Evolutionary conservation across 2,329 filamentous ascomycete species (phyloP), one percentile per base, ranked within the genome.

Genomic region (Aspergillus sp.): DNA sequence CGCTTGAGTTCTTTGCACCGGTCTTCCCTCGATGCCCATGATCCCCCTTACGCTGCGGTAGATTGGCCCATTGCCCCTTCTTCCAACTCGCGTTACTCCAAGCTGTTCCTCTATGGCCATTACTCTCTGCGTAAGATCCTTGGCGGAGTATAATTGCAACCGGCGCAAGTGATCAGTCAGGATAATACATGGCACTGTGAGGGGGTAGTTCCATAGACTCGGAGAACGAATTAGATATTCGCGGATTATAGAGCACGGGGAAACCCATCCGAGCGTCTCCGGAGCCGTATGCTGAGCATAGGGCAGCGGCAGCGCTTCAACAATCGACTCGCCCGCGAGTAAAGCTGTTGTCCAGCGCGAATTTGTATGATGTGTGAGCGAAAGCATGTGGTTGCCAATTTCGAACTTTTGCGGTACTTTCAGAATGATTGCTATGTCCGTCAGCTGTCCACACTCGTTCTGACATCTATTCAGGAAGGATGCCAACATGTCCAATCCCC

Each of bases 361-460:
- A 11, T 7, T 38, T 7, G 22, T 15, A 43, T 55, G 38, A 15
- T 55, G 47, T 8, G 53, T 50, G 18, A 55, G 53, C 5, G 53
- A 55, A 7, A 55, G 45, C 47, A 55, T 55, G 11, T 50, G 42
- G 24, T 55, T 55, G 5, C 45, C 53, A n/a, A 55, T 49, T 24
- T 55, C 53, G 8, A 44, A 55, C n/a, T 55, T 55, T 9, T 55
- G 53, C 8, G 53, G 53, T 9, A 38, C 53, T 36, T 55, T 55
- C 12, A 55, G 30, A 22, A 55, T 26, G 7, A 55, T 55, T 11
- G 53, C 53, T 55, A n/a, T 13, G 5, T 3, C 30, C 5, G 17
- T 52, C 15, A 52, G 49, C 26, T 11, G 3, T 30, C 26, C 26
- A 30, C 26, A 30, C 26, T 11, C 26, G 8, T 8, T 11, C 11